phyloP scores from a whole-genome alignment of 2,329 filamentous ascomycete species.

The Rasamsonia emersonii region DNA sequence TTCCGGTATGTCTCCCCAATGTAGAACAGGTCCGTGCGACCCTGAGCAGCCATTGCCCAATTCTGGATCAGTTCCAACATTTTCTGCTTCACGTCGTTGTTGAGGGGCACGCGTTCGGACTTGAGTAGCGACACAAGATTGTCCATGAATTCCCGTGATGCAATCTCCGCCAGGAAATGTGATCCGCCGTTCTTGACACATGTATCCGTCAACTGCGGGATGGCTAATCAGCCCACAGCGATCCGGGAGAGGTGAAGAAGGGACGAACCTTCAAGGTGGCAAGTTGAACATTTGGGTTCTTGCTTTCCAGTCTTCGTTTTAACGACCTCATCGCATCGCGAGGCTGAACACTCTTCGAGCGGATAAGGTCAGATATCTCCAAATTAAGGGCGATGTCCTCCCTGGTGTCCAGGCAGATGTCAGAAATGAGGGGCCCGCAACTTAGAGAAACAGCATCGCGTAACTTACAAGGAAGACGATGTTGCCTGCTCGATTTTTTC shows the following conservation, averaged over 20 bases:
- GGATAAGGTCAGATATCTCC: conserved; percentile 94
- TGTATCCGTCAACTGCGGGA: conserved; percentile 74
- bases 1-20: conserved; percentile 79
- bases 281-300: conserved; percentile 94
- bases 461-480: conserved; percentile 74
- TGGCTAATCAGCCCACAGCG: conserved; percentile 1
- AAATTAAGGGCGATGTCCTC: conserved; percentile 97
- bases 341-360: conserved; percentile 93
- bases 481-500: conserved; percentile 96
- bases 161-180: conserved; percentile 92
- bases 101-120: conserved; percentile 65
- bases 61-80: conserved; percentile 89
- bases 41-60: conserved; percentile 86
- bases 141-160: conserved; percentile 96
- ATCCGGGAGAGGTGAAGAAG: conserved; percentile 14
- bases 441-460: conserved; percentile 2
- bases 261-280: conserved; percentile 74
- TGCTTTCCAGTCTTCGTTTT: conserved; percentile 89
- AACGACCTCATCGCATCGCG: conserved; percentile 97
- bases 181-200: conserved; percentile 97
- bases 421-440: neutral
- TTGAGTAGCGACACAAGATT: conserved; percentile 86
- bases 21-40: conserved; percentile 72
- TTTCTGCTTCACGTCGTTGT: conserved; percentile 77
- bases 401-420: conserved; percentile 43